These are phyloP conservation scores for Metarhizium rileyi DNA, from an alignment of 2,329 filamentous ascomycete genomes.

Conservation along the genomic window DNA sequence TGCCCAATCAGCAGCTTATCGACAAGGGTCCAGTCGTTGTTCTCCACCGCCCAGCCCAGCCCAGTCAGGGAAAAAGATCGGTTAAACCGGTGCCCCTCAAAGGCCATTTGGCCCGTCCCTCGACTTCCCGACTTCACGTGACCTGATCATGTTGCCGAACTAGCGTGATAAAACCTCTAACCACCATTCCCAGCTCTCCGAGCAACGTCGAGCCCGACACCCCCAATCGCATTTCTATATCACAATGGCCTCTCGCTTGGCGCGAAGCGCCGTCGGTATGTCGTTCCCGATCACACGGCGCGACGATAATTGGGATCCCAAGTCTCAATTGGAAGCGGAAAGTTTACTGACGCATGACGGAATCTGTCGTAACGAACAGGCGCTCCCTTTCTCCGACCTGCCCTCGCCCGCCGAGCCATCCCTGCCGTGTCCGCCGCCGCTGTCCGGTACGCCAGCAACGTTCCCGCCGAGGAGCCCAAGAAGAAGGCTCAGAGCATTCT, in stretches of 20 bases:
- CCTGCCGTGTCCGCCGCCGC: slow-evolving; percentile 63
- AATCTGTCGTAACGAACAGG: slow-evolving; percentile 40
- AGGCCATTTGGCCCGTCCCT: background rate
- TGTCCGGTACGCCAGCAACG: slow-evolving; percentile 62
- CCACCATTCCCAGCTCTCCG: slow-evolving; percentile 31
- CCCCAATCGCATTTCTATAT: slow-evolving; percentile 48
- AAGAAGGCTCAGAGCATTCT: slow-evolving; percentile 94
- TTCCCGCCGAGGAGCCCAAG: slow-evolving; percentile 83
- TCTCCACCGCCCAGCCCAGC: background rate
- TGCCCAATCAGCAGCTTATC: slow-evolving; percentile 2
- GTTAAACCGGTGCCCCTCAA: slow-evolving; percentile 9
- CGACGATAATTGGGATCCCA: background rate
- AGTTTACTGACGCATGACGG: slow-evolving; percentile 10
- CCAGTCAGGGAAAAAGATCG: slow-evolving; percentile 12
- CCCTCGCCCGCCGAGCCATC: slow-evolving; percentile 63
- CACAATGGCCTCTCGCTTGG: slow-evolving; percentile 97
- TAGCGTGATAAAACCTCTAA: slow-evolving; percentile 43
- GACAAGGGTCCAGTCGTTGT: background rate
- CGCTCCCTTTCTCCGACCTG: slow-evolving; percentile 82
- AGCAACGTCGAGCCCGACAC: slow-evolving; percentile 36
- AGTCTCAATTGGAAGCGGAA: slow-evolving; percentile 18
- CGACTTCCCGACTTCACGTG: slow-evolving; percentile 24
- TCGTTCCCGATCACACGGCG: slow-evolving; percentile 16
- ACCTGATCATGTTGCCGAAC: slow-evolving; percentile 25
- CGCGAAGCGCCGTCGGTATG: slow-evolving; percentile 90